Conservation (phyloP, 2,329 filamentous ascomycete genomes). For the Drechslerella dactyloides region DNA sequence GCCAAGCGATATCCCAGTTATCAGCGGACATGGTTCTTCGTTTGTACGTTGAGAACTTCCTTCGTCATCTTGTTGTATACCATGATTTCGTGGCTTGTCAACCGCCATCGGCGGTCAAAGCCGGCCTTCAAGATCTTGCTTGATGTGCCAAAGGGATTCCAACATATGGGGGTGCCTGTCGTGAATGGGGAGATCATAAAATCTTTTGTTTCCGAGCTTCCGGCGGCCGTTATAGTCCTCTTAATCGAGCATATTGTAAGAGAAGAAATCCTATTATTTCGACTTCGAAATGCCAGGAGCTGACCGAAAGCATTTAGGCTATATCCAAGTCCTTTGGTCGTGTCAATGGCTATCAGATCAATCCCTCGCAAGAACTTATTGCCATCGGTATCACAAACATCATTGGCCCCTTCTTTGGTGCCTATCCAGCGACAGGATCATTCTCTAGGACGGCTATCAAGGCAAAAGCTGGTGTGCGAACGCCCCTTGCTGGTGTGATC, state of each 20-base stretch:
- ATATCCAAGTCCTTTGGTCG: slow-evolving; percentile 97
- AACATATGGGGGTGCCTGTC: slow-evolving; percentile 74
- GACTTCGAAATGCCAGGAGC: background rate
- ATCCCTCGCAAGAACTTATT: slow-evolving; percentile 94
- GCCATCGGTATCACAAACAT: slow-evolving; percentile 91
- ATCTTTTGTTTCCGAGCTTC: slow-evolving; percentile 74
- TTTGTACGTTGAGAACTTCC: slow-evolving; percentile 85
- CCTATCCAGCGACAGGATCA: slow-evolving; percentile 89
- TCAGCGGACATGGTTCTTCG: slow-evolving; percentile 82
- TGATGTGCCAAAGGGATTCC: slow-evolving; percentile 81
- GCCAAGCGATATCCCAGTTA: slow-evolving; percentile 73
- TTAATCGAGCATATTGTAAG: slow-evolving; percentile 87
- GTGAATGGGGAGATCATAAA: slow-evolving; percentile 72
- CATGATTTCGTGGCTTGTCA: slow-evolving; percentile 84
- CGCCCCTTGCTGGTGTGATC: slow-evolving; percentile 86
- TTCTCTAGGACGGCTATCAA: slow-evolving; percentile 97
- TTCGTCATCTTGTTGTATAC: slow-evolving; percentile 94
- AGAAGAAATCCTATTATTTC: background rate
- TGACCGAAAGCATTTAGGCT: slow-evolving; percentile 57
- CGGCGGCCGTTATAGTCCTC: slow-evolving; percentile 88
- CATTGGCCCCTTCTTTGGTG: slow-evolving; percentile 88
- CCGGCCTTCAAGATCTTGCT: slow-evolving; percentile 77
- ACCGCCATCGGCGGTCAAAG: slow-evolving; percentile 69
- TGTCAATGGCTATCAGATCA: slow-evolving; percentile 93
- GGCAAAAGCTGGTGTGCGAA: slow-evolving; percentile 92